Evolutionary conservation across 805 yeast species (phyloP).

Genomic region (Komagataella mondaviorum): DNA sequence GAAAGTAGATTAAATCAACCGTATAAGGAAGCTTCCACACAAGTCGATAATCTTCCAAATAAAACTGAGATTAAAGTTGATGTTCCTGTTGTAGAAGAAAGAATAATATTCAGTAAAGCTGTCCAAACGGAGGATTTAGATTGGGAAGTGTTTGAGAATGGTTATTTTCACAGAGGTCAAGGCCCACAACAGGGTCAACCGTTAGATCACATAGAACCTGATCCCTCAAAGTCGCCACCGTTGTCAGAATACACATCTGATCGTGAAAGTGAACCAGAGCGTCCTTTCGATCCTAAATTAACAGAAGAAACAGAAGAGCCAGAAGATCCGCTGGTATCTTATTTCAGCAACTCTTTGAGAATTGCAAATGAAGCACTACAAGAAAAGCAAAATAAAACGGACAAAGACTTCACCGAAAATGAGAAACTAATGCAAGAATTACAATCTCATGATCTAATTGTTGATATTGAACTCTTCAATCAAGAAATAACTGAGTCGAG

Average conservation of each 20-base stretch:
- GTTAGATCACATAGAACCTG: background rate
- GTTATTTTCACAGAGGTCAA: background rate
- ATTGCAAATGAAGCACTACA: constrained; percentile 12
- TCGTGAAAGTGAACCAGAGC: background rate
- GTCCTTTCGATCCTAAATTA: background rate
- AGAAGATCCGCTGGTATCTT: background rate
- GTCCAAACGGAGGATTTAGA: constrained; percentile 3
- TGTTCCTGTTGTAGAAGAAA: constrained; percentile 3
- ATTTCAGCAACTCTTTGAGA: constrained; percentile 11
- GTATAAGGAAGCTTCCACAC: background rate
- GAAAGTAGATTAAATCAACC: background rate
- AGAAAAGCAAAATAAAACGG: constrained; percentile 12
- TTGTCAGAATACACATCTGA: background rate
- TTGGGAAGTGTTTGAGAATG: constrained; percentile 3
- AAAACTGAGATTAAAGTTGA: constrained; percentile 3
- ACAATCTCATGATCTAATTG: background rate
- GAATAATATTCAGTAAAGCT: constrained; percentile 4
- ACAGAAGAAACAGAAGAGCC: background rate
- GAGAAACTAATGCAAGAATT: background rate
- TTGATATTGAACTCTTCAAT: constrained; percentile 1
- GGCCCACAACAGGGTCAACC: background rate
- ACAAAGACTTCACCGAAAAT: constrained; percentile 6
- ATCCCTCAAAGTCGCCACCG: background rate
- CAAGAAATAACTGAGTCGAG: constrained; percentile 3
- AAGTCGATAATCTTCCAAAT: background rate